Base-by-base conservation (phyloP, 306 rosid species). In the Pachyrhizus erosus region DNA sequence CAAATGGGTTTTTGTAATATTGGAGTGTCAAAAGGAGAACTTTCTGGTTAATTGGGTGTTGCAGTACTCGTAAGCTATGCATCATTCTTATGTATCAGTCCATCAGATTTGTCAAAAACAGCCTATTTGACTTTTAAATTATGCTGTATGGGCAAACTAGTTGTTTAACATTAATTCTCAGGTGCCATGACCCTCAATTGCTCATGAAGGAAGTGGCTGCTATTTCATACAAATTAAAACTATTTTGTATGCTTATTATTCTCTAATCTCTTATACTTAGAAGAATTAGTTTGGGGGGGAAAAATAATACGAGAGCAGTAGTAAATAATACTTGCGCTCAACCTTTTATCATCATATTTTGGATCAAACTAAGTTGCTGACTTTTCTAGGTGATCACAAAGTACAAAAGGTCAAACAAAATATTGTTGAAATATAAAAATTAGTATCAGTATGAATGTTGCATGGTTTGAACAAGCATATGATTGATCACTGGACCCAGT, bases 391-490 rank as follows among this genome's bases (percentile, higher is more conserved):
- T 62, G 23, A 29, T 1, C 7, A 0, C 10, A 39, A 75, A 24
- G 14, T 2, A 46, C 51, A 58, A 21, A 55, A 13, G 21, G 2
- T 12, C 23, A 12, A 11, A 9, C 26, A 70, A 57, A 58, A 57
- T 58, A n/a, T 73, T 65, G 31, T 72, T 23, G 33, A 73, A 60
- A 49, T 40, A 29, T 31, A 70, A 84, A 26, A 27, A 14, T 40
- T 3, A 69, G 15, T 15, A 17, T 45, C 66, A 73, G 34, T 4
- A 66, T n/a, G 9, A 54, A 43, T 9, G 26, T 4, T 42, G 46
- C 24, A 48, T 70, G 48, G 26, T 51, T 45, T 79, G 72, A 73
- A 40, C 60, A 76, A 57, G 43, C 24, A 52, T 77, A 3, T 39
- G 49, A 61, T 40, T 52, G 68, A 37, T 33, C 26, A 24, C 14